These are phyloP conservation scores for Yamadazyma scolyti DNA, from an alignment of 805 yeast species.

Conservation along the genomic window DNA sequence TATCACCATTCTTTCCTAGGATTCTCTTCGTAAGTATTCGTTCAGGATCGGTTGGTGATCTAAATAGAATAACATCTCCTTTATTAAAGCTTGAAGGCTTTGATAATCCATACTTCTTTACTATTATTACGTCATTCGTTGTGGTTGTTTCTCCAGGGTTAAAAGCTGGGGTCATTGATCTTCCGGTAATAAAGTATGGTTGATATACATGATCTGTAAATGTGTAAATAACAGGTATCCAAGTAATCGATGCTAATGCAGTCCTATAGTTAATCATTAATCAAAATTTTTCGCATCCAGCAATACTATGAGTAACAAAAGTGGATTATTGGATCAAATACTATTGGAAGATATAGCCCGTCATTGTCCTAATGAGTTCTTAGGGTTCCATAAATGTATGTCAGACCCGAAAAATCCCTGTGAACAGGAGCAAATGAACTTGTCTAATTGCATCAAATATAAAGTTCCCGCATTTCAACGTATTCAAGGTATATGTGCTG, in stretches of 20 bases:
- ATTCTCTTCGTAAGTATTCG: slow-evolving; percentile 76
- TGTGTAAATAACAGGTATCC: slow-evolving; percentile 79
- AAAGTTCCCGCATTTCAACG: slow-evolving; percentile 69
- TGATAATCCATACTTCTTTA: slow-evolving; percentile 62
- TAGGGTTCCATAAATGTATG: slow-evolving; percentile 72
- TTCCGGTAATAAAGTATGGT: slow-evolving; percentile 72
- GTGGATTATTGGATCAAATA: slow-evolving; percentile 56
- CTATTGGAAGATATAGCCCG: slow-evolving; percentile 76
- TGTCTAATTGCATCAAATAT: slow-evolving; percentile 60
- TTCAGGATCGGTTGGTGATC: slow-evolving; percentile 80
- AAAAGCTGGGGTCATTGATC: slow-evolving; percentile 85
- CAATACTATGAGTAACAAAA: slow-evolving; percentile 4
- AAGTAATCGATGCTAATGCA: slow-evolving; percentile 35
- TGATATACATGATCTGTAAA: slow-evolving; percentile 68
- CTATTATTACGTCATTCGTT: slow-evolving; percentile 57
- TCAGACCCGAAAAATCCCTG: slow-evolving; percentile 55
- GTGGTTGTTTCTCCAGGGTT: slow-evolving; percentile 58
- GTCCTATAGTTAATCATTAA: slow-evolving; percentile 16
- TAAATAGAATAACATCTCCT: slow-evolving; percentile 73
- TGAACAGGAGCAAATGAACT: slow-evolving; percentile 48
- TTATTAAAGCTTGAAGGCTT: slow-evolving; percentile 43
- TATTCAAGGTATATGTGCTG: slow-evolving; percentile 61
- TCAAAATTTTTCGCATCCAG: neutral
- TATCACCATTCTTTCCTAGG: slow-evolving; percentile 71
- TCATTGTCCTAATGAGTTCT: slow-evolving; percentile 68